Conservation (phyloP, 2,329 filamentous ascomycete species). For the Alternaria dauci region DNA sequence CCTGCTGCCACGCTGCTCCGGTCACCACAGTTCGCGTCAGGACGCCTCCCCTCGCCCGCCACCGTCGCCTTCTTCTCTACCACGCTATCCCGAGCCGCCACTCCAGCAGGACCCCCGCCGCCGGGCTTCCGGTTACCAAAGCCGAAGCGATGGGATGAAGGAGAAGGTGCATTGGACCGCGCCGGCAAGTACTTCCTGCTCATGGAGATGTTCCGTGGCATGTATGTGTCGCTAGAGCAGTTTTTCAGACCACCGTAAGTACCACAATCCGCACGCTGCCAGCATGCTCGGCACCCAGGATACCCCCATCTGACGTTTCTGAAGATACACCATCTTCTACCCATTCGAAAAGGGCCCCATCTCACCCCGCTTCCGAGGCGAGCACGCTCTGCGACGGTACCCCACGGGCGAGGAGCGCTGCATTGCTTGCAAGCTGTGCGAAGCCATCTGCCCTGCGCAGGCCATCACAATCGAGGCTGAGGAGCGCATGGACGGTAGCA, state of each 20-base stretch:
- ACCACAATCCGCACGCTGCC: slow-evolving; percentile 23
- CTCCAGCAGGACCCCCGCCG: slow-evolving; percentile 80
- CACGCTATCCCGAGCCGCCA: slow-evolving; percentile 66
- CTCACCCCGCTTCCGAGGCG: slow-evolving; percentile 95
- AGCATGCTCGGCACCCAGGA: slow-evolving; percentile 7
- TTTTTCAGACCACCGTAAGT: slow-evolving; percentile 98
- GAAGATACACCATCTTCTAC: slow-evolving; percentile 96
- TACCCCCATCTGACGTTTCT: slow-evolving; percentile 35
- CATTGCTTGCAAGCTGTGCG: slow-evolving; percentile 99
- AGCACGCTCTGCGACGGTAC: slow-evolving; percentile 95
- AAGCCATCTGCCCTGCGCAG: slow-evolving; percentile 96
- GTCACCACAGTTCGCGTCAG: slow-evolving; percentile 42
- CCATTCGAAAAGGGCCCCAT: slow-evolving; percentile 99
- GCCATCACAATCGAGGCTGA: slow-evolving; percentile 99
- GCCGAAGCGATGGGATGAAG: slow-evolving; percentile 80
- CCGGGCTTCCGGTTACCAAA: slow-evolving; percentile 79
- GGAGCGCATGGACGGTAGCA: slow-evolving; percentile 93
- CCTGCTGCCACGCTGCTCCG: slow-evolving; percentile 52
- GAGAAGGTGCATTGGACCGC: slow-evolving; percentile 80
- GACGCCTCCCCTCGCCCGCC: slow-evolving; percentile 53
- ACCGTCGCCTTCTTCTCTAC: slow-evolving; percentile 69
- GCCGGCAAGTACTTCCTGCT: slow-evolving; percentile 94
- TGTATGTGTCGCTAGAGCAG: slow-evolving; percentile 98
- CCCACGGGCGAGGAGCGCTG: slow-evolving; percentile 98
- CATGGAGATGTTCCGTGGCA: slow-evolving; percentile 94